Evolutionary conservation across 106 monocot genomes (phyloP), one percentile per base, ranked within the genome.

Genomic region (Dioscorea dumetorum): DNA sequence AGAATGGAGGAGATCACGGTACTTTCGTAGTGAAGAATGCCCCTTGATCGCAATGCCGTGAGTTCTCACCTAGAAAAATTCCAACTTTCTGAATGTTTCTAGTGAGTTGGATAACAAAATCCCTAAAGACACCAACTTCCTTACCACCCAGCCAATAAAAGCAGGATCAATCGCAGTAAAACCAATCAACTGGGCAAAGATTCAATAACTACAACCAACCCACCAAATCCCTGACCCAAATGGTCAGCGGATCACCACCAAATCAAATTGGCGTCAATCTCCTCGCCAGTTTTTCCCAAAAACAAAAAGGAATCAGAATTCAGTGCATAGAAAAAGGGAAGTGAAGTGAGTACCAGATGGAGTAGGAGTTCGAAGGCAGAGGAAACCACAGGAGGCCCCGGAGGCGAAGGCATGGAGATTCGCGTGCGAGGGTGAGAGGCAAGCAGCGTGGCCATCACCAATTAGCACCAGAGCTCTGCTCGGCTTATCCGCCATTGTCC

Each of bases 401-500:
- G 91, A 76, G 18, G 95, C 88, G 60, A 97, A 81, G 33, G 88
- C 78, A 67, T 95, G 83, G 73, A 95, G 85, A 24, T 84, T 58
- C 68, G 67, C 52, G 56, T 86, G 86, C 10, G 86, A 72, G 12
- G 79, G 49, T 16, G 73, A 51, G 41, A 97, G 33, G 24, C 74
- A 21, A 4, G 91, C 50, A 50, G 86, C 88, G 61, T 77, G 61
- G 4, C 95, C 91, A 24, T 88, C 88, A 15, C 86, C 95, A 70
- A 78, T 86, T 17, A 97, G 56, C 71, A 97, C 89, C 82, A 97
- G 67, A 7, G 83, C 81, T 5, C 91, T 74, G 78, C 95, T 97
- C 67, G 91, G 95, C 76, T 89, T 97, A 76, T 97, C 95, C 65
- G 95, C 95, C 95, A 97, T 97, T 18, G 32, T 51, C 24, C 1